Base-by-base conservation (phyloP, 2,329 filamentous ascomycete genomes). In the Thielaviopsis populi region DNA sequence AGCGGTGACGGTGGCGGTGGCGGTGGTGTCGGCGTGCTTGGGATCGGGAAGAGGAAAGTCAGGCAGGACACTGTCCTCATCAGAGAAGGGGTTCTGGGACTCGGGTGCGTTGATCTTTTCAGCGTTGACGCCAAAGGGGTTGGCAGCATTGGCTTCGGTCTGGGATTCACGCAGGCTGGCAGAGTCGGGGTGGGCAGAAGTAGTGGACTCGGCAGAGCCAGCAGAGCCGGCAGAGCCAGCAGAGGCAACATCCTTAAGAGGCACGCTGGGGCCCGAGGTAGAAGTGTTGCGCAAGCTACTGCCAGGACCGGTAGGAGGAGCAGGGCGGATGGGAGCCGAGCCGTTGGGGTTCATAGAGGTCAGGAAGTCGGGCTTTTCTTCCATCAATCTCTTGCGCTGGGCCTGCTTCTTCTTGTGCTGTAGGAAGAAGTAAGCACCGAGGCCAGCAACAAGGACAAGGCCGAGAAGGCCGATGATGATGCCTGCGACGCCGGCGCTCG, bases 391-490 rank as follows among this genome's bases (percentile, higher is more conserved):
- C 65, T 79, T 75, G 13, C 74, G 72, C 69, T 81, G 64, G 75
- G 81, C 75, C 72, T 85, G 83, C 79, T 86, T 88, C 78, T 86
- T 89, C 71, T 84, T 83, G 69, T 75, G 79, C 69, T 81, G 85
- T 71, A 91, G 81, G 66, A 89, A 73, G 73, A 95, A 84, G 71
- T 89, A 86, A 22, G 88, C 78, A 24, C 88, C 72, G n/a, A 84
- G 76, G 37, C 84, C 82, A 30, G 94, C 72, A 1, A 86, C 74
- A 40, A 86, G 81, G 30, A 96, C 69, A 59, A 82, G 83, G 6
- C 86, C 78, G 40, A 96, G 75, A 59, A 95, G 83, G 70, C 91
- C 91, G 71, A 96, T 85, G 5, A 87, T 89, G 67, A 96, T 82
- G 66, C 94, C 94, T 53, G 90, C 91, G 74, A 90, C 94, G 50